Percentiles rank a stretch among this genome's conserved stretches.
Evolutionary conservation across 148 eudicot species (phyloP).

Genomic region (Rhododendron henanense): DNA sequence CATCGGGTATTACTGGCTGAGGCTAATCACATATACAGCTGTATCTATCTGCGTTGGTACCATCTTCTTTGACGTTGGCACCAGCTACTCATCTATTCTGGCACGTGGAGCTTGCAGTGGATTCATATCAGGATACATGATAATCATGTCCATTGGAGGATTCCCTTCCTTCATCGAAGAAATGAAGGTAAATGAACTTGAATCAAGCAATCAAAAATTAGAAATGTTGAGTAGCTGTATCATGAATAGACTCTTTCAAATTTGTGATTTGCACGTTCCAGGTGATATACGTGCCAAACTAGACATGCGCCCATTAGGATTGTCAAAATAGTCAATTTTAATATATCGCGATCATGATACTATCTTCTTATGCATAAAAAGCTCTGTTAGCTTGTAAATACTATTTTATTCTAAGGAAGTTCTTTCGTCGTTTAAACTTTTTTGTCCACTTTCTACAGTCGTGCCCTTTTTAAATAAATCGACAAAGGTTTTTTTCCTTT

Average conservation of each 20-base stretch:
- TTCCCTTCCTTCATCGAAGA: conserved; percentile 95
- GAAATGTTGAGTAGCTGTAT: background rate
- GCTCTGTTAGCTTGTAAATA: background rate
- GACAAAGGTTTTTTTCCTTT: background rate
- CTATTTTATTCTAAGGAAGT: background rate
- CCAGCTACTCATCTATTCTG: conserved; percentile 60
- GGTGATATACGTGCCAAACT: background rate
- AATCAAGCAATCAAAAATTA: background rate
- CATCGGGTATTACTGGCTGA: conserved; percentile 79
- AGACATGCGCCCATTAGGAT: background rate
- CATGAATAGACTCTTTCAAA: background rate
- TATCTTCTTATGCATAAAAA: background rate
- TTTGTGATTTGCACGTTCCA: background rate
- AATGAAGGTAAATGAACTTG: conserved; percentile 47
- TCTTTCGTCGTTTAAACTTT: background rate
- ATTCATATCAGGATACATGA: conserved; percentile 83
- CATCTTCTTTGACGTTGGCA: conserved; percentile 75
- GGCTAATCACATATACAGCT: conserved; percentile 49
- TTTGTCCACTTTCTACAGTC: background rate
- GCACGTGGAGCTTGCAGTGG: conserved; percentile 89
- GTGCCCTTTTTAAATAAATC: background rate
- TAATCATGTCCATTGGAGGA: conserved; percentile 93
- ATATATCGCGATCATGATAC: background rate
- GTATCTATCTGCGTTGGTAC: conserved; percentile 76
- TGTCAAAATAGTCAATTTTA: background rate